These are phyloP conservation scores for Piper longum DNA, from an alignment of 164 flowering plant genomes.

Conservation along the genomic window DNA sequence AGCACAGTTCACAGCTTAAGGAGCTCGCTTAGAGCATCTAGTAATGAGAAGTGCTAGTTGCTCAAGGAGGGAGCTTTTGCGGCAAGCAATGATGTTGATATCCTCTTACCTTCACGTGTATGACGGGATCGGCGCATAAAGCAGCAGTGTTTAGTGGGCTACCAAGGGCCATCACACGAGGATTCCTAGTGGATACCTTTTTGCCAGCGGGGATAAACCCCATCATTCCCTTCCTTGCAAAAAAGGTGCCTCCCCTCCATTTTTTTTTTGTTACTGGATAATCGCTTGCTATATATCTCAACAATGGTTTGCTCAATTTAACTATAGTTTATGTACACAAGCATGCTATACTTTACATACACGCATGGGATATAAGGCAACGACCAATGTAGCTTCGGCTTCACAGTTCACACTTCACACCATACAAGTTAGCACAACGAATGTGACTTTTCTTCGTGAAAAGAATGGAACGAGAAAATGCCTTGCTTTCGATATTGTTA, in stretches of 20 bases:
- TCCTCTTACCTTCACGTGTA: conserved; percentile 1
- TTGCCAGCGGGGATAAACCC: neutral
- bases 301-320: too few species aligned
- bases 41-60: neutral
- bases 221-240: neutral
- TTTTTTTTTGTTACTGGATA: neutral
- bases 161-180: conserved; percentile 5
- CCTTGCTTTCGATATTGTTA: conserved; percentile 1
- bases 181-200: conserved; percentile 8
- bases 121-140: conserved; percentile 1
- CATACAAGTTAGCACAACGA: neutral
- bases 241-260: neutral
- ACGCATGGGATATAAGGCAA: neutral
- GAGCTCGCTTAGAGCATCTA: neutral
- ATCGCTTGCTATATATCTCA: neutral
- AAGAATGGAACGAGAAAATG: conserved; percentile 4
- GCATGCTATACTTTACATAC: neutral
- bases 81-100: neutral
- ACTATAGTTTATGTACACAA: too few species aligned
- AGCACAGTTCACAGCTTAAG: too few species aligned
- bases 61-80: neutral
- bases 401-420: neutral
- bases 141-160: neutral
- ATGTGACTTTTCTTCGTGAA: conserved; percentile 1
- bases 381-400: neutral